Evolutionary conservation across 805 yeast species (phyloP).

Genomic region (Starmerella potacharoeniae): DNA sequence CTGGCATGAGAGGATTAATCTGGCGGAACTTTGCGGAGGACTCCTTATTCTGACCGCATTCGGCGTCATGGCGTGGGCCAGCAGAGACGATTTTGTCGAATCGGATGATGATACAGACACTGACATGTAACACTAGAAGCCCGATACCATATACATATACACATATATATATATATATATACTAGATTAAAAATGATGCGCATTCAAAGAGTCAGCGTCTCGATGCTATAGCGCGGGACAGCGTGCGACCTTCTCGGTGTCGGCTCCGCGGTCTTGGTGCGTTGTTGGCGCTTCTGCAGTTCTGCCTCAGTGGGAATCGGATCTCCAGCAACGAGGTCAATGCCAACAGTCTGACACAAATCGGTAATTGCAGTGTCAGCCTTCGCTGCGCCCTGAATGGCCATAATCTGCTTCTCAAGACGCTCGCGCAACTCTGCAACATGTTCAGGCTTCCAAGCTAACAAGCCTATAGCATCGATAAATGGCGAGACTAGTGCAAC

Average conservation of each 20-base stretch:
- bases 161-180: background rate
- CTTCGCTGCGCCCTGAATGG: constrained; percentile 22
- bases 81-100: constrained; percentile 30
- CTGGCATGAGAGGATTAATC: constrained; percentile 46
- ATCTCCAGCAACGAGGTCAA: constrained; percentile 13
- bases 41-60: constrained; percentile 59
- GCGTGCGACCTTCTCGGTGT: constrained; percentile 1
- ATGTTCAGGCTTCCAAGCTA: constrained; percentile 48
- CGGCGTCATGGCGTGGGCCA: constrained; percentile 34
- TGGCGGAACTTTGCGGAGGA: constrained; percentile 58
- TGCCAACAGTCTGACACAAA: constrained; percentile 21
- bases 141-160: background rate
- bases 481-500: constrained; percentile 53
- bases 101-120: constrained; percentile 26
- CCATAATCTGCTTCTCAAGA: constrained; percentile 39
- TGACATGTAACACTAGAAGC: background rate
- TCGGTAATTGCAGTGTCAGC: constrained; percentile 24
- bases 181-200: background rate
- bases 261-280: constrained; percentile 9
- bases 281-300: constrained; percentile 16
- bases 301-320: constrained; percentile 15
- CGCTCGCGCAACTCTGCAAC: constrained; percentile 36
- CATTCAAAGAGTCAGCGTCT: constrained; percentile 23
- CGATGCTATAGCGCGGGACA: constrained; percentile 28
- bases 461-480: constrained; percentile 62